A percentile compares a stretch with the other conserved stretches of the same genome.
Conservation (phyloP, 1,139 yeast genomes). For the Pichia cactophila region DNA sequence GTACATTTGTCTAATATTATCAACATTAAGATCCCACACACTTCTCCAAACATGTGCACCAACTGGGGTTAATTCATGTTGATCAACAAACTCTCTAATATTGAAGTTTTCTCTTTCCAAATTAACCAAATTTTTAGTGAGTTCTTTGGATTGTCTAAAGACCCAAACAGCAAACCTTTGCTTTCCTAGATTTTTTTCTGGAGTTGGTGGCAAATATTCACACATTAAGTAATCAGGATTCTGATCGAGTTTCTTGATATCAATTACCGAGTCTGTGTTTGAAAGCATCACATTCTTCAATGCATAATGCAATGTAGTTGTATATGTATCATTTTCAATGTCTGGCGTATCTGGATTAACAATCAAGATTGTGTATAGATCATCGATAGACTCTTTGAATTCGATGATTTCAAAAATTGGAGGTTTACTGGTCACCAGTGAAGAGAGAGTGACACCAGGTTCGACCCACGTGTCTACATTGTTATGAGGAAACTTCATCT, state of each 20-base stretch:
- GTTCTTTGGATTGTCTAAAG: conserved; percentile 51
- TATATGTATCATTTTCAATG: conserved; percentile 55
- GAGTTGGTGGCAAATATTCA: conserved; percentile 76
- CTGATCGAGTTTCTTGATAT: conserved; percentile 38
- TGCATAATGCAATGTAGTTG: conserved; percentile 74
- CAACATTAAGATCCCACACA: conserved; percentile 70
- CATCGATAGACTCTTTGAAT: conserved; percentile 48
- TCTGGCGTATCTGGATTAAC: conserved; percentile 95
- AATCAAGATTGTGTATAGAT: conserved; percentile 63
- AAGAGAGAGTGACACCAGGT: conserved; percentile 72
- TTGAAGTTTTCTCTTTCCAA: conserved; percentile 47
- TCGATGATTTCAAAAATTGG: conserved; percentile 74
- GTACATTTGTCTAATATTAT: conserved; percentile 56
- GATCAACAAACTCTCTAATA: conserved; percentile 58
- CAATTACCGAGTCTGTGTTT: conserved; percentile 52
- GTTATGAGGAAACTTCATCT: conserved; percentile 67
- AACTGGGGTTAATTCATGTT: conserved; percentile 54
- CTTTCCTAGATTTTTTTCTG: conserved; percentile 76
- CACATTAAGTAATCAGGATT: conserved; percentile 40
- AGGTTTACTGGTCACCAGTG: conserved; percentile 62
- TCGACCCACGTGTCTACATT: conserved; percentile 58
- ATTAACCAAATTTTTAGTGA: conserved; percentile 20
- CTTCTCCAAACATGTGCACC: conserved; percentile 95
- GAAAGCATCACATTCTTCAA: conserved; percentile 59
- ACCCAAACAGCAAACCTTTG: conserved; percentile 92